phyloP scores from a whole-genome alignment of 1,139 yeast species.

The Hansenula lynferdii region DNA sequence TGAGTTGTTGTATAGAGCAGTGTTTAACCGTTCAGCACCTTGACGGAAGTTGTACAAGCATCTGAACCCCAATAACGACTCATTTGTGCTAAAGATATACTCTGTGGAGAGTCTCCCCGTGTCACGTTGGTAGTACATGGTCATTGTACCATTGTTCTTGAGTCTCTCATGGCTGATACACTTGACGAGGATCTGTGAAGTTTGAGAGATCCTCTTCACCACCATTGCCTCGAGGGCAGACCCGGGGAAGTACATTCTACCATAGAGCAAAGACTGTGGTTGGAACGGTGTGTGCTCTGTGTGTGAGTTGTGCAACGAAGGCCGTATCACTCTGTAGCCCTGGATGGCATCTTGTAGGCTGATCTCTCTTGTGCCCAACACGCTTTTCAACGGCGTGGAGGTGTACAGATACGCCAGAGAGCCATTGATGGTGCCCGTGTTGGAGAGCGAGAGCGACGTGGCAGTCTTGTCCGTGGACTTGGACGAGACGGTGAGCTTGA shows the following conservation, averaged over 20 bases:
- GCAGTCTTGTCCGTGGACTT: conserved; percentile 70
- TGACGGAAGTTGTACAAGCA: conserved; percentile 67
- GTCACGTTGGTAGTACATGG: conserved; percentile 69
- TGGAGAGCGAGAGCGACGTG: conserved; percentile 69
- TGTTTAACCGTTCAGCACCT: conserved; percentile 31
- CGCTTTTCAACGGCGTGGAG: conserved; percentile 48
- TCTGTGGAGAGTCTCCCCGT: conserved; percentile 67
- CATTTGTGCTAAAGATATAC: conserved; percentile 81
- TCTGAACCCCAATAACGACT: conserved; percentile 79
- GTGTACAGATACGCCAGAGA: conserved; percentile 80
- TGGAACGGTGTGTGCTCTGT: conserved; percentile 7
- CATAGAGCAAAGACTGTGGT: conserved; percentile 50
- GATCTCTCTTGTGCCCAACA: conserved; percentile 48
- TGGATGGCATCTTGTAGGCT: conserved; percentile 71
- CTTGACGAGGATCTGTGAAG: conserved; percentile 64
- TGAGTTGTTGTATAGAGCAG: conserved; percentile 34
- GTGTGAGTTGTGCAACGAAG: conserved; percentile 29
- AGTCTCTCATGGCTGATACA: conserved; percentile 71
- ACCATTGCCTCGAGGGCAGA: conserved; percentile 86
- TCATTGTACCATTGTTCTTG: conserved; percentile 52
- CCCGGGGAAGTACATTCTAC: conserved; percentile 86
- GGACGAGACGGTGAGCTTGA: conserved; percentile 64
- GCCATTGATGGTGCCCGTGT: conserved; percentile 68
- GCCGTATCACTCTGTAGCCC: conserved; percentile 59
- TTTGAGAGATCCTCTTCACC: conserved; percentile 56